Percentiles rank a stretch among this genome's conserved stretches.
Conservation (phyloP, 495 filamentous ascomycete genomes). For the Podospora pseudopauciseta region DNA sequence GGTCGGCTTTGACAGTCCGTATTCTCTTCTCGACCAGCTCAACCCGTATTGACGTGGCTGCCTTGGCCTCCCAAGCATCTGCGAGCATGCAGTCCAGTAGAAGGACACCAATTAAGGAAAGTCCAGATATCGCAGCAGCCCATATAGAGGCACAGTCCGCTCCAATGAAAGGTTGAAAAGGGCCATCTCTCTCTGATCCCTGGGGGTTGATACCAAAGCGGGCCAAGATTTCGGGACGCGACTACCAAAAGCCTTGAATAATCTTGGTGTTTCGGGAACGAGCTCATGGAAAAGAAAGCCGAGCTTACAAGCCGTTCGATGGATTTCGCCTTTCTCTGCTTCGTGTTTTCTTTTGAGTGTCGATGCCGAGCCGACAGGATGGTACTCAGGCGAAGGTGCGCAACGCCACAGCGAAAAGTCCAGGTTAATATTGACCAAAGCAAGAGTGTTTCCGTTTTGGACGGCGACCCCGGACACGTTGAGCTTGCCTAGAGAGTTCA, state of each 20-base stretch:
- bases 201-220: not conserved
- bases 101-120: not conserved
- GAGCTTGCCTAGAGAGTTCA: not conserved
- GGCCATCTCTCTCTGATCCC: not conserved
- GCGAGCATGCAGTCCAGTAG: not conserved
- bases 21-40: not conserved
- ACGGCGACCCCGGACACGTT: not conserved
- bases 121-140: not conserved
- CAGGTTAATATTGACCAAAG: not conserved
- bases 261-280: not conserved
- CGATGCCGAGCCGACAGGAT: not conserved
- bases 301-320: not conserved
- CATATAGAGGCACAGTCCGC: not conserved
- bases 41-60: not conserved
- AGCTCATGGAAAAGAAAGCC: not conserved
- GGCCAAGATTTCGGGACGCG: not conserved
- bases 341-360: not conserved
- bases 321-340: not conserved
- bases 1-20: not conserved
- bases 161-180: not conserved
- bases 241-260: not conserved
- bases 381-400: not conserved
- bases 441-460: not conserved
- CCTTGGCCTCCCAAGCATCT: conserved; percentile 1
- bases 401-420: not conserved